Conservation (phyloP, 768 basidiomycete species). For the Stropharia rugosoannulata region DNA sequence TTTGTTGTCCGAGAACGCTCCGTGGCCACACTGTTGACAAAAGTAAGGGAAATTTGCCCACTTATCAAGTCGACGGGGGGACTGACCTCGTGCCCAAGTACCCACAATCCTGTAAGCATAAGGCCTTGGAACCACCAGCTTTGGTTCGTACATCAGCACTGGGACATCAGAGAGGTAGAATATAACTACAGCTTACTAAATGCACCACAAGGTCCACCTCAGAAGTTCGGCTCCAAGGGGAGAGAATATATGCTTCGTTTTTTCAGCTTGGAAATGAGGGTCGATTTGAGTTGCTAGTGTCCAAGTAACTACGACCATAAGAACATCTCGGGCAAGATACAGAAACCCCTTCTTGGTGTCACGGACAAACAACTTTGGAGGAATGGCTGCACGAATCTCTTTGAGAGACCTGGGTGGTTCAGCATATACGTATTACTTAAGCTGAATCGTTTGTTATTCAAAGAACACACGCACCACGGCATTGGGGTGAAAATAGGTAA, state of each 20-base stretch:
- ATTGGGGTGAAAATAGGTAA: conserved; percentile 45
- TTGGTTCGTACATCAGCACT: not conserved
- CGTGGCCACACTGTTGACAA: conserved; percentile 49
- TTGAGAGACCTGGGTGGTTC: conserved; percentile 38
- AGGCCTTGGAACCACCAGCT: conserved; percentile 66
- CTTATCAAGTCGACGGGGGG: not conserved
- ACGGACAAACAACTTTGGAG: conserved; percentile 43
- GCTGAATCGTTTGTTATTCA: not conserved
- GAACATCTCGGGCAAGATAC: conserved; percentile 45
- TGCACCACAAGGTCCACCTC: conserved; percentile 44
- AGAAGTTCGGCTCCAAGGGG: conserved; percentile 34
- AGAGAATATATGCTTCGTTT: conserved; percentile 23
- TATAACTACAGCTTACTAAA: conserved; percentile 37
- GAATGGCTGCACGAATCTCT: conserved; percentile 51
- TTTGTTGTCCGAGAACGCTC: conserved; percentile 51
- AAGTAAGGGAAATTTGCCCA: not conserved
- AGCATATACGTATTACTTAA: not conserved
- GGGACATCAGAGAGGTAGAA: not conserved
- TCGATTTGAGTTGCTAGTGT: conserved; percentile 43
- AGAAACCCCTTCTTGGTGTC: conserved; percentile 37
- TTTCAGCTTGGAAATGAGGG: conserved; percentile 32
- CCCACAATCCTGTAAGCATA: conserved; percentile 59
- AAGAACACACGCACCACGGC: conserved; percentile 36
- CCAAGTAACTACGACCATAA: conserved; percentile 42
- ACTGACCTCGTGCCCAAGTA: conserved; percentile 55